Percentiles rank a stretch among this genome's conserved stretches.
phyloP scores from a whole-genome alignment of 2,329 filamentous ascomycete genomes.

The Trichoderma simmonsii region DNA sequence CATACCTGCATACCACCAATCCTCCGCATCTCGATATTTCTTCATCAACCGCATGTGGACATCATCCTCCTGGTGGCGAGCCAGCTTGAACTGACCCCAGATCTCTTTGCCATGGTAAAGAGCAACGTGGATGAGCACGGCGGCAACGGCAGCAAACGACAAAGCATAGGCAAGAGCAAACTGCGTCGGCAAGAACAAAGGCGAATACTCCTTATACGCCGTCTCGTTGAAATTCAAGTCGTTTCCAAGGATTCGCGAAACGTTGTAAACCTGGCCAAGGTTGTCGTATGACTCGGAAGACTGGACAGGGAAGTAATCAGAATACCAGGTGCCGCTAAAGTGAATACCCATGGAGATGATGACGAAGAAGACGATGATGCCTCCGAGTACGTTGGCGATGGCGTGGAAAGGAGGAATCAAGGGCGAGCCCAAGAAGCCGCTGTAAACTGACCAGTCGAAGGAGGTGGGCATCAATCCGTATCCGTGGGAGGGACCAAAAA shows the following conservation, averaged over 20 bases:
- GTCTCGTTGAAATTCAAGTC: slow-evolving; percentile 57
- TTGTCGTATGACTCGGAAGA: slow-evolving; percentile 63
- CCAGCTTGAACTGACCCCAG: slow-evolving; percentile 52
- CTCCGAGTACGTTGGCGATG: slow-evolving; percentile 53
- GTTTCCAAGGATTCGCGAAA: slow-evolving; percentile 54
- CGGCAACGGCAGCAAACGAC: slow-evolving; percentile 64
- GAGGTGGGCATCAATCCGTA: slow-evolving; percentile 60
- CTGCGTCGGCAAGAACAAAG: slow-evolving; percentile 61
- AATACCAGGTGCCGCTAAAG: slow-evolving; percentile 54
- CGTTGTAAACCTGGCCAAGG: slow-evolving; percentile 57
- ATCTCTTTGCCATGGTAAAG: slow-evolving; percentile 56
- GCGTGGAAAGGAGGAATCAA: slow-evolving; percentile 53
- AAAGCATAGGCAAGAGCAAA: slow-evolving; percentile 60
- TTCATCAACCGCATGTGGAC: slow-evolving; percentile 61
- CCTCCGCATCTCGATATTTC: slow-evolving; percentile 57
- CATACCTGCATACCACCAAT: slow-evolving; percentile 58
- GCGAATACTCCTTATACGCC: slow-evolving; percentile 62
- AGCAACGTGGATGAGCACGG: slow-evolving; percentile 54
- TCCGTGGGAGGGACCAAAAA: slow-evolving; percentile 59
- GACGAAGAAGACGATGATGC: slow-evolving; percentile 54
- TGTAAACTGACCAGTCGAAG: slow-evolving; percentile 51
- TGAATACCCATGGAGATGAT: slow-evolving; percentile 57
- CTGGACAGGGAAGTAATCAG: slow-evolving; percentile 61
- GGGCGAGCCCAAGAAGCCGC: slow-evolving; percentile 48
- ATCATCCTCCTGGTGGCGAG: slow-evolving; percentile 55